Percentiles rank a stretch among this genome's conserved stretches.
Conservation (phyloP, 495 filamentous ascomycete genomes). For the Melanomma pulvis-pyrius region DNA sequence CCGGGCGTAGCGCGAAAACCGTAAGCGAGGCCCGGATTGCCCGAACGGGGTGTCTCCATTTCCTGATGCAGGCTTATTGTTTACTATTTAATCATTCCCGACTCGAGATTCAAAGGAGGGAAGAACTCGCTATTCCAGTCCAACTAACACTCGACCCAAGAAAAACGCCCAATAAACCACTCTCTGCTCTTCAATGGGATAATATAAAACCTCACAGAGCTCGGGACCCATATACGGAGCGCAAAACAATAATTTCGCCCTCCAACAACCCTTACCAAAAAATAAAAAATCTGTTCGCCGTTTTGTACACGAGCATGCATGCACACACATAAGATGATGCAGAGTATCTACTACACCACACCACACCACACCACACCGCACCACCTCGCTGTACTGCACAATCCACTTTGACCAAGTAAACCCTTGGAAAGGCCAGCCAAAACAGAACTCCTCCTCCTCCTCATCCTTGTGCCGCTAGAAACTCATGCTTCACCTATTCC, state of each 20-base stretch:
- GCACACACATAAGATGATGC: neutral
- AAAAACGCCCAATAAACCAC: too few species aligned
- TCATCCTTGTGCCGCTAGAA: neutral
- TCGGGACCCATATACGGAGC: too few species aligned
- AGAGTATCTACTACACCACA: conserved; percentile 7
- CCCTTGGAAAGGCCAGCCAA: neutral
- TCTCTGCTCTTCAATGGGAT: too few species aligned
- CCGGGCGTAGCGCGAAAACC: conserved; percentile 26
- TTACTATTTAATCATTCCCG: too few species aligned
- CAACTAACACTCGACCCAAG: too few species aligned
- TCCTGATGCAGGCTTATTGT: conserved; percentile 30
- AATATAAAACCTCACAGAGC: too few species aligned
- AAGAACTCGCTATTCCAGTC: too few species aligned
- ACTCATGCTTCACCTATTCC: conserved; percentile 60
- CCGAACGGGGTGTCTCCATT: conserved; percentile 20
- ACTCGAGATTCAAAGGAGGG: too few species aligned
- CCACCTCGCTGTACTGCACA: neutral
- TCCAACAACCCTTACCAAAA: neutral
- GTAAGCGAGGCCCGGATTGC: conserved; percentile 25
- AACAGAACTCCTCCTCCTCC: neutral
- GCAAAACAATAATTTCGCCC: too few species aligned
- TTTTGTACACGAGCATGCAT: neutral
- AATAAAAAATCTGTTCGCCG: neutral
- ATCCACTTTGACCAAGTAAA: too few species aligned
- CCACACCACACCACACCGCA: neutral